Base-by-base conservation (phyloP, 768 basidiomycete species). In the Phanerochaete sordida region DNA sequence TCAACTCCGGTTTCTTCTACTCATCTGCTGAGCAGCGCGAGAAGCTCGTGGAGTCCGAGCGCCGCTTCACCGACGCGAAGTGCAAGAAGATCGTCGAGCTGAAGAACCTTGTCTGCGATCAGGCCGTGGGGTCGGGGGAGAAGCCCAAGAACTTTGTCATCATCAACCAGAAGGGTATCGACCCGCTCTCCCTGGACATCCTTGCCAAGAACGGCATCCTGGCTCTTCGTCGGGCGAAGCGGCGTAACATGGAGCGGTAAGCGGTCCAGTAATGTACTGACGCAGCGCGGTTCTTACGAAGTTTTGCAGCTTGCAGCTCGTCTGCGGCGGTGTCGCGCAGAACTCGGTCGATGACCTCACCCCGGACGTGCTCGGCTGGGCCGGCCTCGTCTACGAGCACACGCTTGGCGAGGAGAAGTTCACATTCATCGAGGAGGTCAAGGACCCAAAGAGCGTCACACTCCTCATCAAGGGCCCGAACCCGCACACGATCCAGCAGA, bases 1-100 rank as follows among this genome's bases (percentile, higher is more conserved):
- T 99, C 70, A 99, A 99, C 79, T 98, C 97, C 35, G 88, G 94
- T 26, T 99, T 99, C 84, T 99, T 98, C 81, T 99, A 99, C 77
- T 97, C 95, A 2, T 94, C 94, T 1, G 90, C 97, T 19, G 96
- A 97, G 71, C 97, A 99, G 74, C 88, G 97, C 39, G 97, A 99
- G 76, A 98, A 98, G 76, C 87, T 99, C 19, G 95, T 99, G 60
- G 97, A 99, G 74, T 95, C 95, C 4, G 97, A 99, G 72, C 85
- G 97, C 56, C 84, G 84, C 62, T 96, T 96, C 72, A 90, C 94
- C 44, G 97, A 99, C 72, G 89, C 85, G 39, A 96, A 95, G 74
- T 86, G 97, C 61, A 88, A 87, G 77, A 98, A 98, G 75, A 94
- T 99, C 61, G 87, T 99, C 58, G 95, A 95, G 65, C 85, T 99